Base-by-base conservation (phyloP, 2,329 filamentous ascomycete species). In the Cercospora canescens region DNA sequence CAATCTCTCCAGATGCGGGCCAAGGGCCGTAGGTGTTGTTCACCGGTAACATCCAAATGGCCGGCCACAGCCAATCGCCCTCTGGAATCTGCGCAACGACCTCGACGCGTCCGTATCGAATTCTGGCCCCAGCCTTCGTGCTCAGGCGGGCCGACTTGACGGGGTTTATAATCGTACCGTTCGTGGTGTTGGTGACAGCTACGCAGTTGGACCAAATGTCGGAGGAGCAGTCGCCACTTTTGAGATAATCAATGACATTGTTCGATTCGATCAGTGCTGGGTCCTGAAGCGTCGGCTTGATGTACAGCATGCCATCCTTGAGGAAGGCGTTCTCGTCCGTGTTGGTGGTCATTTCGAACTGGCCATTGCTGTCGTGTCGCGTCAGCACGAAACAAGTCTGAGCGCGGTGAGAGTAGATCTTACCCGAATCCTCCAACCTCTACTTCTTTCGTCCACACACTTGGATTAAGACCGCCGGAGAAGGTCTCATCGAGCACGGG, bases 61-160 rank as follows among this genome's bases (percentile, higher is more conserved):
- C 91, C 2, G 92, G 92, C 92, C 92, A 95, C 11, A 96, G 84
- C 92, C 92, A 95, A 80, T 95, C 92, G 62, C 92, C 92, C 56
- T 82, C 78, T 4, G 92, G 91, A 30, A 95, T 81, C 79, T 89
- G 89, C 28, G 92, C 92, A 1, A 85, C 88, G 5, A 96, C 91
- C 76, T 96, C 91, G 60, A 96, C 85, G 50, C 91, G 90, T 56
- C 92, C 92, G 76, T 91, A 96, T 79, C 88, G 92, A 82, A 96
- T 91, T 16, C 81, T 85, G 6, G 88, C 88, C 16, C 89, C 87
- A 50, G 86, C 86, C 75, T 87, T 90, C 64, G 91, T 94, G 80
- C 89, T 90, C 80, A 96, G 88, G 67, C 92, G 90, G 6, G 88
- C 92, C 1, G 92, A 94, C 72, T 87, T 89, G 68, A 91, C 88